These are phyloP conservation scores for Fusarium concolor DNA, from an alignment of 2,329 filamentous ascomycete genomes.

Conservation along the genomic window DNA sequence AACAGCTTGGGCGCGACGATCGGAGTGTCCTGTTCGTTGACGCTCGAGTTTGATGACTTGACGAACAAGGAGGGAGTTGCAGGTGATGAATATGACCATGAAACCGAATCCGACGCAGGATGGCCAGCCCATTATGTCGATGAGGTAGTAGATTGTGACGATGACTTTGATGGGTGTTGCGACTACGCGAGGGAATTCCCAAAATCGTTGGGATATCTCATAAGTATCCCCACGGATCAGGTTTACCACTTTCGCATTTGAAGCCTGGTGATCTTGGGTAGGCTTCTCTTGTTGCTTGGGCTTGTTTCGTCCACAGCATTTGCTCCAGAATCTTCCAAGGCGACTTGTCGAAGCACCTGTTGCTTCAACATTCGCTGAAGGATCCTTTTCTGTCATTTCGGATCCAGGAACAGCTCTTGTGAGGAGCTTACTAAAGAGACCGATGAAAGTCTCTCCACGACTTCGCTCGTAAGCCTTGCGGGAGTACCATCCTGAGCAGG, in stretches of 20 bases:
- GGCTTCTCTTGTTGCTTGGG: neutral
- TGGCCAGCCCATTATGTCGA: slow-evolving; percentile 83
- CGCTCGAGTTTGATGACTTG: slow-evolving; percentile 76
- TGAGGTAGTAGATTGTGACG: slow-evolving; percentile 70
- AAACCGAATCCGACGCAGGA: slow-evolving; percentile 79
- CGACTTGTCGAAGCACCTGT: neutral
- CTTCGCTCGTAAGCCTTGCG: slow-evolving; percentile 86
- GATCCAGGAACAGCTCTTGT: slow-evolving; percentile 55
- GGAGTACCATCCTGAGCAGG: slow-evolving; percentile 76
- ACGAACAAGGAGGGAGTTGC: slow-evolving; percentile 76
- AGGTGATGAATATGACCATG: slow-evolving; percentile 73
- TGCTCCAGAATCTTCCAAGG: slow-evolving; percentile 26
- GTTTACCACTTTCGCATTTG: slow-evolving; percentile 91
- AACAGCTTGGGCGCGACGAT: slow-evolving; percentile 81
- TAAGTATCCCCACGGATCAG: slow-evolving; percentile 86
- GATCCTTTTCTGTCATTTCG: slow-evolving; percentile 53
- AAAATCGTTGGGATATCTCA: slow-evolving; percentile 85
- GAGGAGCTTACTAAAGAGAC: slow-evolving; percentile 53
- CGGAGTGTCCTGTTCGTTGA: slow-evolving; percentile 77
- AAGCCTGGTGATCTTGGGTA: slow-evolving; percentile 67
- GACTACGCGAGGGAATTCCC: slow-evolving; percentile 84
- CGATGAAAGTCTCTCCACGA: slow-evolving; percentile 72
- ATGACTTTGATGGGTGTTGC: slow-evolving; percentile 82
- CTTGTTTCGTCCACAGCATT: slow-evolving; percentile 34
- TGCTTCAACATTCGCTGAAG: slow-evolving; percentile 3